phyloP scores from a whole-genome alignment of 2,329 filamentous ascomycete genomes.

The Botrytis cinerea region DNA sequence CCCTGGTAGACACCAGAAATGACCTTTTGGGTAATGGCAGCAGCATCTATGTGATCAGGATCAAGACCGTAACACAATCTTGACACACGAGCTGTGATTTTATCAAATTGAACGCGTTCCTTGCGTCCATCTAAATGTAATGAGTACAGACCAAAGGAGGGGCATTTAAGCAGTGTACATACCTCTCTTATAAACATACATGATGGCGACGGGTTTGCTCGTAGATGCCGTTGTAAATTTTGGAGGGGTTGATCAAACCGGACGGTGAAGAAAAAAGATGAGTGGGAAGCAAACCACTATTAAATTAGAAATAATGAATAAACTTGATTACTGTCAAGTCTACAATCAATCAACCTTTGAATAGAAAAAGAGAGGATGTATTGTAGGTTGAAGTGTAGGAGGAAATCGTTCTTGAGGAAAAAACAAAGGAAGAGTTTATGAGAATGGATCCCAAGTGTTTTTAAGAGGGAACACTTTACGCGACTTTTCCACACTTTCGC shows the following conservation, averaged over 20 bases:
- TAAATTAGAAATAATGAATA: slow-evolving; percentile 2
- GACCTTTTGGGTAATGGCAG: slow-evolving; percentile 98
- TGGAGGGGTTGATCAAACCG: slow-evolving; percentile 26
- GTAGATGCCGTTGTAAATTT: slow-evolving; percentile 23
- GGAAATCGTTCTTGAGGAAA: slow-evolving; percentile 19
- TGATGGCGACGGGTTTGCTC: slow-evolving; percentile 34
- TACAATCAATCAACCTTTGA: not conserved
- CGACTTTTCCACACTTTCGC: slow-evolving; percentile 25
- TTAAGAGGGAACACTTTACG: slow-evolving; percentile 26
- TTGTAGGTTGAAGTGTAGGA: slow-evolving; percentile 10
- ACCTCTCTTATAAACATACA: slow-evolving; percentile 45
- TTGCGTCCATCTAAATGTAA: slow-evolving; percentile 82
- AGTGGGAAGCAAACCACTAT: slow-evolving; percentile 10
- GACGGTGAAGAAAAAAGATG: slow-evolving; percentile 4
- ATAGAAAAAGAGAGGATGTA: not conserved
- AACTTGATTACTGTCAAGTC: not conserved
- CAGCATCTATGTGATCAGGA: slow-evolving; percentile 91
- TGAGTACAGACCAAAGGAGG: not conserved
- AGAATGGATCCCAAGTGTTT: slow-evolving; percentile 26
- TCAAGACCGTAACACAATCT: slow-evolving; percentile 97
- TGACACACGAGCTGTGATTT: slow-evolving; percentile 98
- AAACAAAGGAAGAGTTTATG: slow-evolving; percentile 17
- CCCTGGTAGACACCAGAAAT: slow-evolving; percentile 99
- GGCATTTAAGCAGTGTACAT: slow-evolving; percentile 30
- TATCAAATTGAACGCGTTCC: slow-evolving; percentile 99